Base-by-base conservation (phyloP, 2,329 filamentous ascomycete species). In the Fusarium denticulatum region DNA sequence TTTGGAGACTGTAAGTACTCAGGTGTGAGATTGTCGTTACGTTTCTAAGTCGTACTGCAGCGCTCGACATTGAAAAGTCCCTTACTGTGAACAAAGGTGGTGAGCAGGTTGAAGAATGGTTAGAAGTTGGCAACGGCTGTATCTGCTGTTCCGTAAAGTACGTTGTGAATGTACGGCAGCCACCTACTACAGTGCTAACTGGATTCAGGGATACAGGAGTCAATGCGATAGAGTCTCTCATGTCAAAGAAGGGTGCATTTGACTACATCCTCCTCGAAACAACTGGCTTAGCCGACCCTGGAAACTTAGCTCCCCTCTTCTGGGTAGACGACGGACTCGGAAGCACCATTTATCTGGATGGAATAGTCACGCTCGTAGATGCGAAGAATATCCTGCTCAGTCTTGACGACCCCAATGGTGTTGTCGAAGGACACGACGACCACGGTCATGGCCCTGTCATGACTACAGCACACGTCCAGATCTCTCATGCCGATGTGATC, bases 181-280 rank as follows among this genome's bases (percentile, higher is more conserved):
- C 7, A 20, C 18, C 4, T 7, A 36, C 13, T 42, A n/a, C 12
- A 16, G 15, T 32, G 26, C 78, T 84, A 66, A 84, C 46, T 15
- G 34, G 28, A 11, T 26, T 2, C 50, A 95, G 93, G 84, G 96
- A 99, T 81, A 91, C 93, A 2, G 96, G 96, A 18, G 96, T 99
- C 42, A 94, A 94, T 75, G 96, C 96, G 40, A 97, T 99, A 61
- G 96, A 99, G 84, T 94, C 94, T 3, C 86, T 99, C 6, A 98
- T 99, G 94, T 94, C 95, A 73, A 94, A 95, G 78, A 94, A 94
- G 73, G 96, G 96, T 56, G 92, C 92, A 9, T 99, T 99, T 80
- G 96, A 99, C 84, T 99, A 98, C 84, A 98, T 99, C 74, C 88
- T 99, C 6, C 90, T 99, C 2, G 96, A 99, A 82, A 99, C 96